These are phyloP conservation scores for Cutaneotrichosporon cyanovorans DNA, from an alignment of 1,284 basidiomycete species.

Conservation along the genomic window DNA sequence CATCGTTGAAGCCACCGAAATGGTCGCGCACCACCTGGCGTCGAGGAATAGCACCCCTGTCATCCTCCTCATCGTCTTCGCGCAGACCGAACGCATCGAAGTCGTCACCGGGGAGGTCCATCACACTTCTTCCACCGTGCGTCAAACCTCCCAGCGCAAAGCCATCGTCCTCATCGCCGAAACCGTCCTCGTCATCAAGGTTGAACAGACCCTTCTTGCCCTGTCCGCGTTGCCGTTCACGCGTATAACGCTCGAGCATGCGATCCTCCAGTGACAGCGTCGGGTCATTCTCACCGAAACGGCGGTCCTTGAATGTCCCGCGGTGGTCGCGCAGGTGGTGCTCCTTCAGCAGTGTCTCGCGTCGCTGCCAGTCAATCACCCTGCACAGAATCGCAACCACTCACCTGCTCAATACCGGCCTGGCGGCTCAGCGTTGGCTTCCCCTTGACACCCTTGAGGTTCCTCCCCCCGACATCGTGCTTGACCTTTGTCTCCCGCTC, in stretches of 20 bases:
- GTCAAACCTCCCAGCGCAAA: conserved; percentile 54
- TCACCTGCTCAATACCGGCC: conserved; percentile 79
- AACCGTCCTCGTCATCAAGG: conserved; percentile 58
- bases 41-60: conserved; percentile 60
- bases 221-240: conserved; percentile 58
- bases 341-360: conserved; percentile 81
- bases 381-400: conserved; percentile 24
- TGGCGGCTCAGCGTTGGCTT: conserved; percentile 79
- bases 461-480: conserved; percentile 82
- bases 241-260: conserved; percentile 93
- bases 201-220: conserved; percentile 81
- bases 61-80: conserved; percentile 65
- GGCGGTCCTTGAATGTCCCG: conserved; percentile 84
- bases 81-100: conserved; percentile 71
- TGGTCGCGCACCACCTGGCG: conserved; percentile 62
- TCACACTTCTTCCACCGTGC: conserved; percentile 82
- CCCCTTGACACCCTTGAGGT: conserved; percentile 73
- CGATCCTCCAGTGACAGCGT: conserved; percentile 87
- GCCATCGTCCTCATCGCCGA: conserved; percentile 51
- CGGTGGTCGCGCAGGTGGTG: conserved; percentile 62
- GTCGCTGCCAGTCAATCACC: conserved; percentile 53
- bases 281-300: conserved; percentile 93
- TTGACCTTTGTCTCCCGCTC: conserved; percentile 81
- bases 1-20: conserved; percentile 76
- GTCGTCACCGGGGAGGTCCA: conserved; percentile 63